Percentiles rank a stretch among this genome's conserved stretches.
phyloP scores from a whole-genome alignment of 495 filamentous ascomycete species.

The Oidiodendron maius region DNA sequence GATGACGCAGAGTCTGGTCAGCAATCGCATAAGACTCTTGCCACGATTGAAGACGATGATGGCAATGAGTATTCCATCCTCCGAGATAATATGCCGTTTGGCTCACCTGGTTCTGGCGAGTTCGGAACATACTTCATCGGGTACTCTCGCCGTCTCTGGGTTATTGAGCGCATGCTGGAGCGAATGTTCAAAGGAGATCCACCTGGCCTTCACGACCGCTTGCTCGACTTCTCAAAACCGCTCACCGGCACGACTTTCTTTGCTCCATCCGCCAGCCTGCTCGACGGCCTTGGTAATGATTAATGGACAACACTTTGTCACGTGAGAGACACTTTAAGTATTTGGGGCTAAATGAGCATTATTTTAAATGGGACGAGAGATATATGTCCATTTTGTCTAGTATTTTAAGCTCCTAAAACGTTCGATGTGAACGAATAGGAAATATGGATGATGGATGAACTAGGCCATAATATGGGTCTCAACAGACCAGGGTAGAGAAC shows the following conservation, averaged over 20 bases:
- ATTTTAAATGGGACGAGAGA: too few relatives aligned
- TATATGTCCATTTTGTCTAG: too few relatives aligned
- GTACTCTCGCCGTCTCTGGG: slow-evolving; percentile 48
- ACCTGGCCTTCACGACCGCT: slow-evolving; percentile 47
- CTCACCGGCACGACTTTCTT: slow-evolving; percentile 49
- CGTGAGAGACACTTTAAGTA: too few relatives aligned
- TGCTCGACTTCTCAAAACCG: slow-evolving; percentile 48
- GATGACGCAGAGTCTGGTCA: slow-evolving; percentile 40
- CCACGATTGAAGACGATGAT: slow-evolving; percentile 46
- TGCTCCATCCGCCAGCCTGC: slow-evolving; percentile 39
- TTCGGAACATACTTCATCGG: slow-evolving; percentile 58
- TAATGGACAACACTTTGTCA: too few relatives aligned
- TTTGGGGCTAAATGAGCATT: too few relatives aligned
- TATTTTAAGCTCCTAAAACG: too few relatives aligned
- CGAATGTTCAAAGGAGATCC: slow-evolving; percentile 52
- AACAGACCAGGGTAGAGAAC: too few relatives aligned
- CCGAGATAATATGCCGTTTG: slow-evolving; percentile 57
- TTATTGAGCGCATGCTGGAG: slow-evolving; percentile 53
- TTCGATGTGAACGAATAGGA: too few relatives aligned
- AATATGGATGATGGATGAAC: too few relatives aligned
- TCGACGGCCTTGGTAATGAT: slow-evolving; percentile 29
- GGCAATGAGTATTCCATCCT: slow-evolving; percentile 48
- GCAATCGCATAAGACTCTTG: slow-evolving; percentile 49
- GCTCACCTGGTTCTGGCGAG: slow-evolving; percentile 42
- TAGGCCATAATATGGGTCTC: too few relatives aligned